A percentile compares a stretch with the other conserved stretches of the same genome.
phyloP scores from a whole-genome alignment of 108 stramenopile genomes.

The Licmophora abbreviata region DNA sequence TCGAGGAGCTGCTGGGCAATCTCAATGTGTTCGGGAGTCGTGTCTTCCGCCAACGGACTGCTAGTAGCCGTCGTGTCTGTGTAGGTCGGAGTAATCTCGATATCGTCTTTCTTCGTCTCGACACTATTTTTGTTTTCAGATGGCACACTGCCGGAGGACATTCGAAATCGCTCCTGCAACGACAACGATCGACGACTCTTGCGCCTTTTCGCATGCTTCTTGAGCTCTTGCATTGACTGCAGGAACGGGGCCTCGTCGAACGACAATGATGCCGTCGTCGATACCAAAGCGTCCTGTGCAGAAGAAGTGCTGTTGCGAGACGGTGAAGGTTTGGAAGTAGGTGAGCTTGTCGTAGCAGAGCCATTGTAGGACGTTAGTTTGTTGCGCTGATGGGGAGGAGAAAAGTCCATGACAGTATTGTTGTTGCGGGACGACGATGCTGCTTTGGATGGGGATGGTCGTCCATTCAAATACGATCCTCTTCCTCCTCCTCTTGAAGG shows the following conservation, averaged over 20 bases:
- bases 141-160: background rate
- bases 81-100: background rate
- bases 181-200: conserved; percentile 30
- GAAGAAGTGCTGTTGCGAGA: background rate
- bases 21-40: conserved; percentile 33
- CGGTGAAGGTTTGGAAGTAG: background rate
- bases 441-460: too few species aligned
- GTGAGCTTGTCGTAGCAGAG: background rate
- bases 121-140: background rate
- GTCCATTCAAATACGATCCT: too few species aligned
- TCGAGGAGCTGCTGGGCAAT: conserved; percentile 52
- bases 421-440: too few species aligned
- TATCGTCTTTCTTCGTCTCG: background rate
- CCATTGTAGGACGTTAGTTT: background rate
- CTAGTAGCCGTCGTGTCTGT: background rate
- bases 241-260: too few species aligned
- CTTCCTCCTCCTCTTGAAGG: too few species aligned
- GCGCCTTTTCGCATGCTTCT: conserved; percentile 11
- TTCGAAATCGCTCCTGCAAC: conserved; percentile 22
- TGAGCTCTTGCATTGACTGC: conserved; percentile 26
- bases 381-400: too few species aligned
- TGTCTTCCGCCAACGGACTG: background rate
- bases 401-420: too few species aligned
- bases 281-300: too few species aligned
- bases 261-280: too few species aligned